Evolutionary conservation across 2,329 filamentous ascomycete species (phyloP).

Genomic region (Raffaelea ambrosiae): DNA sequence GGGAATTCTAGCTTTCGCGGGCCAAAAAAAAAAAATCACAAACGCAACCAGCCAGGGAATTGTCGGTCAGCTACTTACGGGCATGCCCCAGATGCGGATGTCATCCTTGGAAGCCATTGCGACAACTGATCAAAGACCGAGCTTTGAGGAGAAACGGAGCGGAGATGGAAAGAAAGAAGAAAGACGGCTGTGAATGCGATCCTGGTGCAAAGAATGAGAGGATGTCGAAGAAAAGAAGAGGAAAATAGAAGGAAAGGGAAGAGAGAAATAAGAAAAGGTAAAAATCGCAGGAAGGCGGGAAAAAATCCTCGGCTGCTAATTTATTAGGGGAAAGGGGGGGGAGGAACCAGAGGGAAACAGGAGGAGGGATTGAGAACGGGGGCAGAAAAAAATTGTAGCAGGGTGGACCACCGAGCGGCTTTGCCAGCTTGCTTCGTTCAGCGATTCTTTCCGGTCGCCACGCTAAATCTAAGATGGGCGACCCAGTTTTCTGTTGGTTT

Average conservation of each 20-base stretch:
- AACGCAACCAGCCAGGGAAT: too few relatives aligned
- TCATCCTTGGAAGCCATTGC: constrained; percentile 48
- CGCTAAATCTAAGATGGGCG: constrained; percentile 12
- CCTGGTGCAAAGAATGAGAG: constrained; percentile 12
- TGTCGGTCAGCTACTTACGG: constrained; percentile 38
- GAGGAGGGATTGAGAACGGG: too few relatives aligned
- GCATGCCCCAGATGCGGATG: constrained; percentile 57
- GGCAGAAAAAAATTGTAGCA: constrained; percentile 3
- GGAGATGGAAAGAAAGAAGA: constrained; percentile 29
- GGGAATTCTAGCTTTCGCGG: constrained; percentile 15
- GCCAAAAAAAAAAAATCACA: not conserved
- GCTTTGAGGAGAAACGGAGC: constrained; percentile 27
- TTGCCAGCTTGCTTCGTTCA: constrained; percentile 30
- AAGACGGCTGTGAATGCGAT: constrained; percentile 10
- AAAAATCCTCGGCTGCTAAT: constrained; percentile 8
- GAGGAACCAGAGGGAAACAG: too few relatives aligned
- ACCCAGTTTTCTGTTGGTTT: constrained; percentile 3
- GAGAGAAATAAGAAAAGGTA: constrained; percentile 34
- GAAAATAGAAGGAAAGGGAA: constrained; percentile 25
- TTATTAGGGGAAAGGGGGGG: constrained; percentile 5
- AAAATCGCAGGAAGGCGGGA: constrained; percentile 21
- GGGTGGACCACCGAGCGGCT: constrained; percentile 1
- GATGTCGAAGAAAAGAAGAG: too few relatives aligned
- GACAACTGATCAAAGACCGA: constrained; percentile 34
- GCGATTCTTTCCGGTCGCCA: constrained; percentile 43